phyloP scores from a whole-genome alignment of 2,329 filamentous ascomycete genomes.

The Hypomyces rosellus region DNA sequence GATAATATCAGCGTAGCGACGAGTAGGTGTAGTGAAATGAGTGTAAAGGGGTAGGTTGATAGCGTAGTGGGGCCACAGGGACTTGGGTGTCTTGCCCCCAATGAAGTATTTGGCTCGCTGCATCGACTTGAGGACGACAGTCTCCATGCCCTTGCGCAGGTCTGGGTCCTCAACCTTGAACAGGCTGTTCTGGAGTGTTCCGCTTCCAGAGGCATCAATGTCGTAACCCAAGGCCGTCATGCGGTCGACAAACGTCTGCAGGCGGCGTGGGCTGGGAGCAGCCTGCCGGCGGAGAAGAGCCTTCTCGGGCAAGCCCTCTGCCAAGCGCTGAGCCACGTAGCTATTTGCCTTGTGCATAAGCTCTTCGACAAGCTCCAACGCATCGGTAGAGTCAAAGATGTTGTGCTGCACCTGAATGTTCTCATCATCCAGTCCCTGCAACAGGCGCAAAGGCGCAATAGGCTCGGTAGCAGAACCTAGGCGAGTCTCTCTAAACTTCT shows the following conservation, averaged over 20 bases:
- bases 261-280: conserved; percentile 76
- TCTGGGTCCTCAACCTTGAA: conserved; percentile 88
- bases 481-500: conserved; percentile 84
- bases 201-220: conserved; percentile 84
- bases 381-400: conserved; percentile 84
- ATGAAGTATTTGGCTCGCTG: conserved; percentile 94
- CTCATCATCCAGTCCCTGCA: conserved; percentile 95
- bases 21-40: conserved; percentile 92
- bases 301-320: conserved; percentile 76
- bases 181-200: conserved; percentile 85
- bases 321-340: conserved; percentile 80
- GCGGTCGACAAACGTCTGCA: conserved; percentile 85
- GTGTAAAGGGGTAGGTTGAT: conserved; percentile 92
- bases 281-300: conserved; percentile 84
- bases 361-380: conserved; percentile 92
- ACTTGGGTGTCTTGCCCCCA: conserved; percentile 68
- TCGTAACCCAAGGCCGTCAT: conserved; percentile 90
- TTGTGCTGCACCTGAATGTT: conserved; percentile 96
- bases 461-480: conserved; percentile 73
- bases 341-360: conserved; percentile 88
- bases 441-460: conserved; percentile 77
- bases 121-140: conserved; percentile 90
- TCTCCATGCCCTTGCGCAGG: conserved; percentile 96
- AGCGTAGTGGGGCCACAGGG: conserved; percentile 80
- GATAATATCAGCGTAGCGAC: conserved; percentile 89